Conservation (phyloP, 257 asterid species). For the Jasminum sambac region DNA sequence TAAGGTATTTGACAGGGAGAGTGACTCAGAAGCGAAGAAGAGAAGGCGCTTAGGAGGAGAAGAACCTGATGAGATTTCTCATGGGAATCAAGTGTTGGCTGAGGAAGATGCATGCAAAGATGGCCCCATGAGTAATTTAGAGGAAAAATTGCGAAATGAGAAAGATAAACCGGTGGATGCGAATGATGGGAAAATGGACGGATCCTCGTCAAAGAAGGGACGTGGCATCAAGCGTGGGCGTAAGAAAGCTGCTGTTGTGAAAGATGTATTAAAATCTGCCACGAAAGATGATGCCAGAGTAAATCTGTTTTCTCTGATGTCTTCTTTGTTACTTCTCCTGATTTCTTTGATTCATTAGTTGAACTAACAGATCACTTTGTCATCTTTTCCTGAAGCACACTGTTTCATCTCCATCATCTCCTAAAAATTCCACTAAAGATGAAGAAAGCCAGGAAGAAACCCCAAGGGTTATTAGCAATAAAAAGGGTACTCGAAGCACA, state of each 20-base stretch:
- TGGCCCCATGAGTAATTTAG: slow-evolving; percentile 51
- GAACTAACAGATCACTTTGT: slow-evolving; percentile 18
- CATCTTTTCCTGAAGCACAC: slow-evolving; percentile 35
- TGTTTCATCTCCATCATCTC: slow-evolving; percentile 48
- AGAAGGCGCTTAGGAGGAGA: slow-evolving; percentile 31
- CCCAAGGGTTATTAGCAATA: slow-evolving; percentile 50
- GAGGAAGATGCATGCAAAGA: slow-evolving; percentile 44
- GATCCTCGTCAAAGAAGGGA: slow-evolving; percentile 40
- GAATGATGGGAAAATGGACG: slow-evolving; percentile 34
- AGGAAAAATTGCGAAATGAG: slow-evolving; percentile 37
- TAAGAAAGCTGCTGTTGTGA: slow-evolving; percentile 44
- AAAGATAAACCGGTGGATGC: slow-evolving; percentile 33
- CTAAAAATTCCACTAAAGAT: slow-evolving; percentile 47
- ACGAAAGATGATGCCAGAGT: slow-evolving; percentile 51
- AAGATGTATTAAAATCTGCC: slow-evolving; percentile 41
- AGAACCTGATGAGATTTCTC: slow-evolving; percentile 32
- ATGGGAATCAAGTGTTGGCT: slow-evolving; percentile 38
- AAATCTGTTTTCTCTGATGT: slow-evolving; percentile 20
- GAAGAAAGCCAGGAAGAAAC: slow-evolving; percentile 55
- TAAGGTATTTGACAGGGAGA: slow-evolving; percentile 48
- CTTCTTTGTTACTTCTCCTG: slow-evolving; percentile 19
- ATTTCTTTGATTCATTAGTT: slow-evolving; percentile 6
- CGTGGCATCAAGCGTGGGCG: slow-evolving; percentile 52
- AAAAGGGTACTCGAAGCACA: slow-evolving; percentile 57
- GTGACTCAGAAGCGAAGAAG: slow-evolving; percentile 38